Percentiles rank a stretch among this genome's conserved stretches.
Conservation (phyloP, 768 basidiomycete genomes). For the Pisolithus sp. region DNA sequence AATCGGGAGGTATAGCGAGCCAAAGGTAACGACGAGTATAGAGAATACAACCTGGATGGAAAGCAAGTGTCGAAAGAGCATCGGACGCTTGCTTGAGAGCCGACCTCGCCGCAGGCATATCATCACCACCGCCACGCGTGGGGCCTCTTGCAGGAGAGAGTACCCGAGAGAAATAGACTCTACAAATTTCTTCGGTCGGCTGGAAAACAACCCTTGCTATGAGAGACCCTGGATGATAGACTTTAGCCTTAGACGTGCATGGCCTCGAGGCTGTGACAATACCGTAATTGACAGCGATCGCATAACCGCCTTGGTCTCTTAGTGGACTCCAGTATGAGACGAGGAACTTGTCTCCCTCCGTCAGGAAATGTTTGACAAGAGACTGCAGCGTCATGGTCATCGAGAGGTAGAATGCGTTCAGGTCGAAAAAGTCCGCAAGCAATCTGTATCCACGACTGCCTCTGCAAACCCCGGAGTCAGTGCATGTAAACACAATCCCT, state of each 20-base stretch:
- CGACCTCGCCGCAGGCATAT: background rate
- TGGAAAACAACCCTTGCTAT: slow-evolving; percentile 91
- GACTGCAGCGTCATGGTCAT: slow-evolving; percentile 85
- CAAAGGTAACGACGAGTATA: slow-evolving; percentile 67
- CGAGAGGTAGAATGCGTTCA: slow-evolving; percentile 52
- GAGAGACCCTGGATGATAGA: slow-evolving; percentile 62
- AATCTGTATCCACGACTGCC: slow-evolving; percentile 2
- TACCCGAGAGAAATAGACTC: slow-evolving; percentile 80
- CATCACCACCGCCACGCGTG: slow-evolving; percentile 2
- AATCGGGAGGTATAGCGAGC: slow-evolving; percentile 67
- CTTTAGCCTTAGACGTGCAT: background rate
- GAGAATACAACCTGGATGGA: slow-evolving; percentile 61
- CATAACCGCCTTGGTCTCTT: slow-evolving; percentile 90
- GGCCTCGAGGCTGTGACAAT: slow-evolving; percentile 12
- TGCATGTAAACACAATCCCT: background rate
- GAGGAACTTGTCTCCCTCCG: slow-evolving; percentile 91
- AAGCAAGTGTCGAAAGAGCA: slow-evolving; percentile 53
- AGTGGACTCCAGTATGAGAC: slow-evolving; percentile 80
- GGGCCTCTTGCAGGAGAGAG: slow-evolving; percentile 26
- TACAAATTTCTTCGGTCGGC: slow-evolving; percentile 88
- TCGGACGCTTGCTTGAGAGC: slow-evolving; percentile 37
- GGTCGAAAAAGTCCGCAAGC: slow-evolving; percentile 35
- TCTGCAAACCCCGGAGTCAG: slow-evolving; percentile 2
- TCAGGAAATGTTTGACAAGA: slow-evolving; percentile 88
- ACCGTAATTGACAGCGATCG: slow-evolving; percentile 95